These are phyloP conservation scores for Claviceps monticola DNA, from an alignment of 2,329 filamentous ascomycete species.

Conservation along the genomic window DNA sequence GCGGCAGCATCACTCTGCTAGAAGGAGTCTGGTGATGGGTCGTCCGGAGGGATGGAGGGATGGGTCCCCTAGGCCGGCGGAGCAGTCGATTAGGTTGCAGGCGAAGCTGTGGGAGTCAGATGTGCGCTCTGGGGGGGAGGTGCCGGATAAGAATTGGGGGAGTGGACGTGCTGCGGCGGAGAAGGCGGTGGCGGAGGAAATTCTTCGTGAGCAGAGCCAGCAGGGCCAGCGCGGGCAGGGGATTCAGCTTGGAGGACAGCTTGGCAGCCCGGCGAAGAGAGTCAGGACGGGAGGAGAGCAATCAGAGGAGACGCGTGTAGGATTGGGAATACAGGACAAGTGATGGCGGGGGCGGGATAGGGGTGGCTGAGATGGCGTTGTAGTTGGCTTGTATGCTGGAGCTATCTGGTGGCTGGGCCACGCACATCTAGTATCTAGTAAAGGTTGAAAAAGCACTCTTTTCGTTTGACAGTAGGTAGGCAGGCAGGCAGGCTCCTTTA, in stretches of 20 bases:
- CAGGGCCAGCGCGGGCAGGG: slow-evolving; percentile 22
- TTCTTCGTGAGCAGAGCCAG: slow-evolving; percentile 7
- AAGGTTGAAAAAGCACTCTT: too few species aligned
- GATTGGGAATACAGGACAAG: slow-evolving; percentile 38
- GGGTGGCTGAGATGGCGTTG: too few species aligned
- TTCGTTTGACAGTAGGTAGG: too few species aligned
- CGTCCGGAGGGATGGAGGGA: slow-evolving; percentile 29
- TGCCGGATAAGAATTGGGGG: slow-evolving; percentile 38
- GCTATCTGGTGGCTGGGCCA: too few species aligned
- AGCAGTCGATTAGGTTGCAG: slow-evolving; percentile 32
- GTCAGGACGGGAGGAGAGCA: slow-evolving; percentile 23
- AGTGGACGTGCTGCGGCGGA: slow-evolving; percentile 18
- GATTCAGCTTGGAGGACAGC: slow-evolving; percentile 14
- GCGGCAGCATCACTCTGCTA: slow-evolving; percentile 37
- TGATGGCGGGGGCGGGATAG: slow-evolving; percentile 7
- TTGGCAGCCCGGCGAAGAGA: slow-evolving; percentile 32
- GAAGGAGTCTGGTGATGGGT: slow-evolving; percentile 36
- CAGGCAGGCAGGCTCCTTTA: too few species aligned
- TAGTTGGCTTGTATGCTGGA: too few species aligned
- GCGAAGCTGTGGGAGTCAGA: slow-evolving; percentile 32
- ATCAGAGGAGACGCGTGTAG: slow-evolving; percentile 27
- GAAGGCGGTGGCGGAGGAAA: too few species aligned
- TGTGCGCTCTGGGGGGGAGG: slow-evolving; percentile 20
- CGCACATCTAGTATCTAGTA: too few species aligned
- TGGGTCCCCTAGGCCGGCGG: slow-evolving; percentile 28